Conservation (phyloP, 2,329 filamentous ascomycete genomes). For the Penicillium sp. region DNA sequence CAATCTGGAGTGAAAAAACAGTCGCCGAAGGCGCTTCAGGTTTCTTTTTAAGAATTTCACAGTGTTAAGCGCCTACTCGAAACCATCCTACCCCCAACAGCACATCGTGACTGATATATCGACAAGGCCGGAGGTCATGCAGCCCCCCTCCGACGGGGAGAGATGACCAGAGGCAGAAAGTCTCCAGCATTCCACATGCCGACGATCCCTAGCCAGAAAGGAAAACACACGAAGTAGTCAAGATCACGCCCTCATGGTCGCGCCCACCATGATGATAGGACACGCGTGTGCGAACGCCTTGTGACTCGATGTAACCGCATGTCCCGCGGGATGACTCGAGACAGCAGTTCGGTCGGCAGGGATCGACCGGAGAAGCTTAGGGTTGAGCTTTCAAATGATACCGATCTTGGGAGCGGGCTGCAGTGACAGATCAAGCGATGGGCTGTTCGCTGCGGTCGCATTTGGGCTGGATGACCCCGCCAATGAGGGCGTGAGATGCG, state of each 20-base stretch:
- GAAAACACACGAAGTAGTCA: conserved; percentile 13
- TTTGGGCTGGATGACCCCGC: conserved; percentile 13
- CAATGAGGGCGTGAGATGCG: conserved; percentile 15
- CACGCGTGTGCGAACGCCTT: conserved; percentile 9
- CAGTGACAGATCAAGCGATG: neutral
- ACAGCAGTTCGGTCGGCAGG: neutral
- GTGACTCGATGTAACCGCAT: conserved; percentile 28
- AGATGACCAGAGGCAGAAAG: conserved; percentile 8
- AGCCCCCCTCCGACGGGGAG: conserved; percentile 2
- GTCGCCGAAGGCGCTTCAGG: neutral
- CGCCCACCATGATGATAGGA: conserved; percentile 17
- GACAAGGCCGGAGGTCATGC: conserved; percentile 16
- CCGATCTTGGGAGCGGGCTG: neutral
- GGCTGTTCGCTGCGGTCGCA: conserved; percentile 19
- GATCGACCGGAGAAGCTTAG: conserved; percentile 3
- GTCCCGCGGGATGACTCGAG: conserved; percentile 10
- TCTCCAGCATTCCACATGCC: conserved; percentile 26
- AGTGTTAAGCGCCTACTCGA: neutral
- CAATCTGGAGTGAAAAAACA: neutral
- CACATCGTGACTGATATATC: conserved; percentile 17
- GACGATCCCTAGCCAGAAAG: conserved; percentile 23
- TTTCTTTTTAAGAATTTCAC: neutral
- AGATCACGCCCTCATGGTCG: conserved; percentile 19
- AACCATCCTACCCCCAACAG: neutral
- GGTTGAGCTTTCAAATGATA: neutral